phyloP scores from a whole-genome alignment of 306 rosid species.

The Comarum palustre region DNA sequence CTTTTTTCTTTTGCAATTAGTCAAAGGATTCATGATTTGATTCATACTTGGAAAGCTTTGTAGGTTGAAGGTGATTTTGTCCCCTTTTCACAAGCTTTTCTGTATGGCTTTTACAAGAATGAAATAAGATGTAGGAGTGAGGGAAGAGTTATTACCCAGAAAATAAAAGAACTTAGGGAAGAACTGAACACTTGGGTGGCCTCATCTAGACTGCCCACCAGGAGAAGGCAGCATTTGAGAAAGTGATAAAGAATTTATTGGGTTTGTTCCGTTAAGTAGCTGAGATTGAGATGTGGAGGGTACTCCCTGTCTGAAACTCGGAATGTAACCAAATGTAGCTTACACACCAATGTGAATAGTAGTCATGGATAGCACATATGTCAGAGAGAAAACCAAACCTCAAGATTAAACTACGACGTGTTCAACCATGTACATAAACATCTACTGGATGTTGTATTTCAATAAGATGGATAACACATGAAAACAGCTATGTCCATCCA shows the following conservation, averaged over 20 bases:
- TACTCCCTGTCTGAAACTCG: too few species aligned
- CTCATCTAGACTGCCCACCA: too few species aligned
- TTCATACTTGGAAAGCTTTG: neutral
- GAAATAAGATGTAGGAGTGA: neutral
- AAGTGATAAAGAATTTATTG: too few species aligned
- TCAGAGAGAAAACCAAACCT: neutral
- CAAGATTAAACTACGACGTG: neutral
- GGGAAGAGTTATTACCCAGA: too few species aligned
- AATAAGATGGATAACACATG: too few species aligned
- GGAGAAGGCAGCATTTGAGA: too few species aligned
- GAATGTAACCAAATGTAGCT: too few species aligned
- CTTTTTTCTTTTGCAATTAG: neutral
- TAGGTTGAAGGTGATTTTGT: neutral
- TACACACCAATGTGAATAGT: too few species aligned
- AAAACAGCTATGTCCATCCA: neutral
- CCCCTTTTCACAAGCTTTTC: neutral
- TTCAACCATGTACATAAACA: neutral
- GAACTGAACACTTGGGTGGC: neutral
- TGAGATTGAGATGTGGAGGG: too few species aligned
- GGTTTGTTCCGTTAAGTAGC: too few species aligned
- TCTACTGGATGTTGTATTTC: too few species aligned
- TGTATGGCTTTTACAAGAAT: neutral
- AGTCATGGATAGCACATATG: too few species aligned
- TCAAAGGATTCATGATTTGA: neutral
- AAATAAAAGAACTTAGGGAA: neutral